Conservation (phyloP, 2,329 filamentous ascomycete species). For the Aspergillus oerlinghausenensis region DNA sequence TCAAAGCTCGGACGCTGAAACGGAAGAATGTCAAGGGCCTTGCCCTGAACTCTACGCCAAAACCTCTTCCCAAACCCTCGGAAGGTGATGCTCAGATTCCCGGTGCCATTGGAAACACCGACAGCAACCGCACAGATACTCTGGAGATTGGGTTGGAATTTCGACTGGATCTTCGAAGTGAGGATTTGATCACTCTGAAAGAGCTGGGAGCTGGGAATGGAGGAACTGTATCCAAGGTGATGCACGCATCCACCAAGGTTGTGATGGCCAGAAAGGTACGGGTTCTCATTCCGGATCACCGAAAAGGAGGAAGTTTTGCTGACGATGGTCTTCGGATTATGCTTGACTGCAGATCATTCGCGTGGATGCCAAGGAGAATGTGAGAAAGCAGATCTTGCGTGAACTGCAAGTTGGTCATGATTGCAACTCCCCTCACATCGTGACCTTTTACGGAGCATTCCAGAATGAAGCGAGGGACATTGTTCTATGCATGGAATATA, state of each 20-base stretch:
- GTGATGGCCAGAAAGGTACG: conserved; percentile 95
- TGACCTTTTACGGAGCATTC: conserved; percentile 96
- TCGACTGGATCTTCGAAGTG: conserved; percentile 82
- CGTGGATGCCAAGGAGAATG: conserved; percentile 95
- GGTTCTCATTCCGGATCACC: conserved; percentile 2
- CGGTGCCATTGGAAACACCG: conserved; percentile 54
- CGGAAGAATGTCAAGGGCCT: conserved; percentile 98
- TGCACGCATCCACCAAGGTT: conserved; percentile 88
- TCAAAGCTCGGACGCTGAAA: conserved; percentile 79
- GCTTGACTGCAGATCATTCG: conserved; percentile 75
- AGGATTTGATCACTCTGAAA: conserved; percentile 88
- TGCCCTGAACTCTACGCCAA: conserved; percentile 75
- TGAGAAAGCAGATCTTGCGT: conserved; percentile 92
- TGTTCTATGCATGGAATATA: conserved; percentile 99
- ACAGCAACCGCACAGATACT: conserved; percentile 61
- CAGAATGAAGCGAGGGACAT: conserved; percentile 96
- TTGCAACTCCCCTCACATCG: conserved; percentile 94
- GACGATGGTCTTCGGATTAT: conserved; percentile 4
- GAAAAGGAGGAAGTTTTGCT: not conserved
- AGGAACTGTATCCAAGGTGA: conserved; percentile 96
- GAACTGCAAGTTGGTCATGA: conserved; percentile 98
- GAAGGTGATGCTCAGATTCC: conserved; percentile 64
- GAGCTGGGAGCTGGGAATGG: conserved; percentile 95
- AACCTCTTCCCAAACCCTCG: conserved; percentile 62
- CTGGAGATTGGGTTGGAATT: conserved; percentile 98